These are phyloP conservation scores for Paracoccidioides lutzii DNA, from an alignment of 2,329 filamentous ascomycete species.

Conservation along the genomic window DNA sequence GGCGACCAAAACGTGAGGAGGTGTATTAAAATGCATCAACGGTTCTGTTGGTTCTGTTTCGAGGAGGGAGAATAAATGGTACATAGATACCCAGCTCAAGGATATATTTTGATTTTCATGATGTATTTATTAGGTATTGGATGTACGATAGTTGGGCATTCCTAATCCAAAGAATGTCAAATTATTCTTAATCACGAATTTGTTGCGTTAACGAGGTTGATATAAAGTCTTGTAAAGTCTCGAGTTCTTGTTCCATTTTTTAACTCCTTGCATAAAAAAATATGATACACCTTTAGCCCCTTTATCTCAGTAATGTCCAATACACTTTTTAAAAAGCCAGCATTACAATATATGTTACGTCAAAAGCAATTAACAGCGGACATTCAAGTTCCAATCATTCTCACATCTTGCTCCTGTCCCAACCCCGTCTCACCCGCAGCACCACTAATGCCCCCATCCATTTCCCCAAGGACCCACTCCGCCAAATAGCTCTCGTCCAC, in stretches of 20 bases:
- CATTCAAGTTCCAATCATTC: conserved; percentile 26
- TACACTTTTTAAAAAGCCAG: not conserved
- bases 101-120: not conserved
- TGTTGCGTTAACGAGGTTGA: not conserved
- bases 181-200: not conserved
- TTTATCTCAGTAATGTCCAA: not conserved
- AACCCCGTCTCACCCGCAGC: conserved; percentile 11
- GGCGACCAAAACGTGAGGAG: conserved; percentile 1
- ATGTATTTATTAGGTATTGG: not conserved
- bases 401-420: conserved; percentile 23
- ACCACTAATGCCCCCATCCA: conserved; percentile 52
- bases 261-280: not conserved
- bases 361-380: not conserved
- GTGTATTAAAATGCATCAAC: conserved; percentile 8
- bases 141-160: not conserved
- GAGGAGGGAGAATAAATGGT: not conserved
- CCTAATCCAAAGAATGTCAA: not conserved
- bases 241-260: not conserved
- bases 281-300: not conserved
- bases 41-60: not conserved
- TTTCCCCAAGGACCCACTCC: conserved; percentile 84
- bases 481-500: conserved; percentile 90
- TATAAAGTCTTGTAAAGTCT: not conserved
- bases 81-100: not conserved
- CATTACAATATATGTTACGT: conserved; percentile 3